phyloP scores from a whole-genome alignment of 345 rosid species.

The Eucalyptus brandiana region DNA sequence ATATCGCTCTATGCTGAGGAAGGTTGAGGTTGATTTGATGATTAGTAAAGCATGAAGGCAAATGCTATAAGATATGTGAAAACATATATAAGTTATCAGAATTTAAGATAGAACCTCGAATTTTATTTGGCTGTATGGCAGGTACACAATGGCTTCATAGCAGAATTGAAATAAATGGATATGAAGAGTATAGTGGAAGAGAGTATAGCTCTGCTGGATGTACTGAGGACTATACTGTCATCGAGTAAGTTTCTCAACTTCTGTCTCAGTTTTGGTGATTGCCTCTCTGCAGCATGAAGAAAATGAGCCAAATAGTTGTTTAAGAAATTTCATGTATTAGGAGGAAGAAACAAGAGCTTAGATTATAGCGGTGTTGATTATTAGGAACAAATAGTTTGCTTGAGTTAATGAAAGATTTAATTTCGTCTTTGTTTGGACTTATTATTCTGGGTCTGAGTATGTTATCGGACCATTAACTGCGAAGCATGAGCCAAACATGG shows the following conservation, averaged over 20 bases:
- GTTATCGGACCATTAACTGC: not conserved
- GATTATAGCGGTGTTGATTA: not conserved
- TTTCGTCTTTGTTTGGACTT: not conserved
- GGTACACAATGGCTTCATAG: slow-evolving; percentile 91
- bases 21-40: not conserved
- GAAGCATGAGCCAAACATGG: not conserved
- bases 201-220: slow-evolving; percentile 94
- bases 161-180: slow-evolving; percentile 68
- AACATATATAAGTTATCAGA: not conserved
- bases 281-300: not conserved
- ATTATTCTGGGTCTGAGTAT: not conserved
- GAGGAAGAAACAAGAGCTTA: not conserved
- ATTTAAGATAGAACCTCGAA: not conserved
- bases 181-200: slow-evolving; percentile 78
- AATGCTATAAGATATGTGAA: not conserved
- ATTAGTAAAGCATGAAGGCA: not conserved
- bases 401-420: not conserved
- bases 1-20: not conserved
- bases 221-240: slow-evolving; percentile 61
- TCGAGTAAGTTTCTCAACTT: slow-evolving; percentile 40
- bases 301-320: not conserved
- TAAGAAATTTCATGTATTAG: not conserved
- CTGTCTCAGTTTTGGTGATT: not conserved
- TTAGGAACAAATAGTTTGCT: not conserved
- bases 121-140: not conserved